Evolutionary conservation across 371 early-diverging fungal species (phyloP).

Genomic region (Umbelopsis sp.): DNA sequence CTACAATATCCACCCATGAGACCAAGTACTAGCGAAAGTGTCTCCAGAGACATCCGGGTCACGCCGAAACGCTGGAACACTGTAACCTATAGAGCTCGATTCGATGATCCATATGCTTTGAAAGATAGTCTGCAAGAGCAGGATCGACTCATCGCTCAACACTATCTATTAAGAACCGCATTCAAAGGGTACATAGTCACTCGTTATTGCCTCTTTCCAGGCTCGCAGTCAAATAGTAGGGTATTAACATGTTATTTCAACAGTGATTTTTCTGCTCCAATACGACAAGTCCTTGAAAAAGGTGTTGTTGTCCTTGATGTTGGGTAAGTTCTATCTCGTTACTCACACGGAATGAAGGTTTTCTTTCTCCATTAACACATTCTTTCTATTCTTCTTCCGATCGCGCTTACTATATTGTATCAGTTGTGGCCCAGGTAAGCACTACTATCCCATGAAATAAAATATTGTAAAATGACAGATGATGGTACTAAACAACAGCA

Average conservation of each 20-base stretch:
- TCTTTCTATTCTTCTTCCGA: neutral
- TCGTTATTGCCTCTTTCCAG: neutral
- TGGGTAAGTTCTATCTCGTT: conserved; percentile 23
- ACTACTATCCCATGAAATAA: neutral
- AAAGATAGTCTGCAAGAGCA: conserved; percentile 41
- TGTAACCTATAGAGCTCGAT: neutral
- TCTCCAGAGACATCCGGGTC: neutral
- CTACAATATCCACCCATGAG: neutral
- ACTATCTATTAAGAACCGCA: conserved; percentile 39
- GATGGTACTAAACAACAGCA: neutral
- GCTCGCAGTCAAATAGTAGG: too few relatives aligned
- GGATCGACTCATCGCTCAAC: conserved; percentile 48
- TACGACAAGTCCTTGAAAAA: conserved; percentile 24
- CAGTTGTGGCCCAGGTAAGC: conserved; percentile 16
- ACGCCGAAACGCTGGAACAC: conserved; percentile 9
- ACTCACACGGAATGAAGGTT: neutral
- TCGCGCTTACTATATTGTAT: neutral
- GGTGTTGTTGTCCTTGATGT: conserved; percentile 44
- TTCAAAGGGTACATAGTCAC: conserved; percentile 23
- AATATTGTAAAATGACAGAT: neutral
- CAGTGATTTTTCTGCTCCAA: conserved; percentile 37
- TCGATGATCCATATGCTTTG: conserved; percentile 33
- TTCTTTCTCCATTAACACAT: neutral
- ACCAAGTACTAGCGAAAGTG: neutral
- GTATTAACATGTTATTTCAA: neutral